Base-by-base conservation (phyloP, 1,284 basidiomycete genomes). In the Farysia itapuensis region DNA sequence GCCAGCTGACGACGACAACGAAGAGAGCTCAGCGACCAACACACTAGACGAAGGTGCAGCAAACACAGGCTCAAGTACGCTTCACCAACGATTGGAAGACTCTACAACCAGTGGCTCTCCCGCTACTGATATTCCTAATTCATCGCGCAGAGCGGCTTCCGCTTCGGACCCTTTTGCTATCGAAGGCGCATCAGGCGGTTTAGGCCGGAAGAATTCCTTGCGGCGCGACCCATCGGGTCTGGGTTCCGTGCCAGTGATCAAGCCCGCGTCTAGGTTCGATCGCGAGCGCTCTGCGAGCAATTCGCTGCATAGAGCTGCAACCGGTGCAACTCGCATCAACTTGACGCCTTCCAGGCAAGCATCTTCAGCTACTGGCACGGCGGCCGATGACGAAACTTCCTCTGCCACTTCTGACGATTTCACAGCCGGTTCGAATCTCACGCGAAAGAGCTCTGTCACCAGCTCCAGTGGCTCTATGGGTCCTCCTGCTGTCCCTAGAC, bases 1-100 rank as follows among this genome's bases (percentile, higher is more conserved):
- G 12, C 64, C 71, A 6, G 48, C 54, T n/a, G 72, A 74, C 13
- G 50, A 57, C 15, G 54, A 59, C 23, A 41, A 48, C 25, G 47
- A 63, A 19, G 29, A 31, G 18, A 11, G 19, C 9, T 33, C 31
- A 33, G 9, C 16, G 31, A 8, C 31, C 16, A 9, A 11, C 11
- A 11, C 18, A 14, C 11, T 18, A 16, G 9, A 9, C 8, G 31
- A 11, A 14, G 9, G 11, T 9, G 9, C 12, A 11, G 9, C 31
- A 8, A 19, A 11, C 9, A 9, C 12, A 8, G 31, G 8, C 9
- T 8, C 8, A 9, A 11, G 11, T 19, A 18, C 18, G 18, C 11
- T 8, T 33, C 11, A 8, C 9, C 18, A 15, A 8, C 9, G 19
- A 12, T 21, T 12, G 5, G 20, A 22, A 9, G 34, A 6, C 6